phyloP scores from a whole-genome alignment of 768 basidiomycete genomes.

The Lactarius quietus region DNA sequence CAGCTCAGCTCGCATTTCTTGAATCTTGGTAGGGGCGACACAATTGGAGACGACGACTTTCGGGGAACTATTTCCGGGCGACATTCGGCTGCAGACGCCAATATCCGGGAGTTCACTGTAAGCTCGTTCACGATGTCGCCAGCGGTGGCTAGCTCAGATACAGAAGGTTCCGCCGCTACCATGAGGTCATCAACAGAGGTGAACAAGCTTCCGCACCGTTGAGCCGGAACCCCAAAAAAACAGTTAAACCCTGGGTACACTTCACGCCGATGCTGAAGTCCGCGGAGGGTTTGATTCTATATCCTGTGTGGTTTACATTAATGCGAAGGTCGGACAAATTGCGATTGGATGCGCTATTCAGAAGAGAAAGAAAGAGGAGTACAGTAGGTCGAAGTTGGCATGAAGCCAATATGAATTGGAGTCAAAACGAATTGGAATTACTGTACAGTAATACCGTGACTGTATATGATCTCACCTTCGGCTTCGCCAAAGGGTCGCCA shows the following conservation, averaged over 20 bases:
- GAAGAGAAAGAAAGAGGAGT: background rate
- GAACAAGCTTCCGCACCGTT: background rate
- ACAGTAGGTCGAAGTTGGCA: background rate
- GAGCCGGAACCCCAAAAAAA: background rate
- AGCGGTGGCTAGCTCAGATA: too few species aligned
- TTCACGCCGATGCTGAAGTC: background rate
- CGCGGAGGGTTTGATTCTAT: background rate
- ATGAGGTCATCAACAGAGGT: background rate
- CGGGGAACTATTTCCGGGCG: too few species aligned
- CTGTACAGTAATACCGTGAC: background rate
- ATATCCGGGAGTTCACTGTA: too few species aligned
- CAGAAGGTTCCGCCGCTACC: too few species aligned
- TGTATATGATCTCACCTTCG: background rate
- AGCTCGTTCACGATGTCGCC: too few species aligned
- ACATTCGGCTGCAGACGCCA: too few species aligned
- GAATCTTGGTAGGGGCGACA: background rate
- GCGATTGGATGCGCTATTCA: background rate
- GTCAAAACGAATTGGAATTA: background rate
- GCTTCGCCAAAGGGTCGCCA: background rate
- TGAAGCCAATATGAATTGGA: background rate
- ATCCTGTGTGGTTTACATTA: background rate
- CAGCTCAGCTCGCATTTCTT: background rate
- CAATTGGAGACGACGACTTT: background rate
- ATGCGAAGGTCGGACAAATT: background rate
- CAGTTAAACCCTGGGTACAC: background rate